Evolutionary conservation across 371 early-diverging fungal species (phyloP).

Genomic region (Neoconidiobolus thromboides): DNA sequence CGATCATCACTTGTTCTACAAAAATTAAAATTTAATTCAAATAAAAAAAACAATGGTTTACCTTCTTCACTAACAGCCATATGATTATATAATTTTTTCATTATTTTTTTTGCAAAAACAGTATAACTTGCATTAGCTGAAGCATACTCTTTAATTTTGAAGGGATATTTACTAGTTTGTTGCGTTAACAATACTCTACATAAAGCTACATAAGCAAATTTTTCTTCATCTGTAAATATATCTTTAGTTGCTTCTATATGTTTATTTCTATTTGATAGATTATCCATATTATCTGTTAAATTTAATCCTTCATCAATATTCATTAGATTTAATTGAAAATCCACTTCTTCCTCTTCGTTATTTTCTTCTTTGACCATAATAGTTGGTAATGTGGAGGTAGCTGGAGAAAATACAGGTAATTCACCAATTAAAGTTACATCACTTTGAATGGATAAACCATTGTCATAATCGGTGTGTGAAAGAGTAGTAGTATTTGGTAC

Average conservation of each 20-base stretch:
- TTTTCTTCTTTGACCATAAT: too few species aligned
- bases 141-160: background rate
- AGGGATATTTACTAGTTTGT: background rate
- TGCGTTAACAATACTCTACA: conserved; percentile 1
- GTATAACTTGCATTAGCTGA: conserved; percentile 4
- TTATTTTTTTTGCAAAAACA: background rate
- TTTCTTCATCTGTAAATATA: conserved; percentile 4
- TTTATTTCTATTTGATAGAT: background rate
- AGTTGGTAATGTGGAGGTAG: too few species aligned
- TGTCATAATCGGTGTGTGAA: too few species aligned
- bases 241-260: background rate
- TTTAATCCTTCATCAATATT: too few species aligned
- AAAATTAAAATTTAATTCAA: background rate
- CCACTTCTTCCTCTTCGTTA: too few species aligned
- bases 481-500: too few species aligned
- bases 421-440: too few species aligned
- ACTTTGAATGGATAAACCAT: too few species aligned
- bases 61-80: conserved; percentile 6
- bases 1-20: conserved; percentile 6
- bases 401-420: too few species aligned
- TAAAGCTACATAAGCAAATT: conserved; percentile 8
- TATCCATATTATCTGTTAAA: too few species aligned
- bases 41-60: background rate
- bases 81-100: conserved; percentile 4
- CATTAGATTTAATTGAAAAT: too few species aligned